Conservation (phyloP, 257 asterid species). For the Thymus mandschuricus region DNA sequence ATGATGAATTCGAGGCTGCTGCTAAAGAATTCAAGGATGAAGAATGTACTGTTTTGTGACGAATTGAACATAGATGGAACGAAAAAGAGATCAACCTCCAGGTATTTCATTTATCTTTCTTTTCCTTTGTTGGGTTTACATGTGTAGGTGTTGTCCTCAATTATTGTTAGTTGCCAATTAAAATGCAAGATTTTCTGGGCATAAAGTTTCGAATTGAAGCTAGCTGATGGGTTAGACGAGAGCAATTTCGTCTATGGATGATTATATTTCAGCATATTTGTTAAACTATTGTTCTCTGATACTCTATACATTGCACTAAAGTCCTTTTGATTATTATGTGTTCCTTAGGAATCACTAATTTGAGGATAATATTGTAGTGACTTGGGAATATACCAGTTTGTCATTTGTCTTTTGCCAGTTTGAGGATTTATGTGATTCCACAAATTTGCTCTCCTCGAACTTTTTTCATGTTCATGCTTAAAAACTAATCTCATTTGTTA, state of each 20-base stretch:
- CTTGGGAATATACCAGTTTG: no score
- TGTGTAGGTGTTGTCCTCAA: background rate
- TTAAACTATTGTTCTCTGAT: background rate
- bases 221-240: no score
- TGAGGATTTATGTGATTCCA: no score
- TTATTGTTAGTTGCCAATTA: background rate
- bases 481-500: no score
- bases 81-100: constrained; percentile 96
- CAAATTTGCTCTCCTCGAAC: no score
- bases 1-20: background rate
- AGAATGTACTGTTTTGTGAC: background rate
- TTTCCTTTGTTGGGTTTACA: background rate
- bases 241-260: no score
- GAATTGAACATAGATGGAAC: constrained; percentile 50
- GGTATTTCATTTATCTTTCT: constrained; percentile 46
- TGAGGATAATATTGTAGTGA: no score
- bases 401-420: no score
- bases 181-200: no score
- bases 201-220: no score
- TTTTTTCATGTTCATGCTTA: no score
- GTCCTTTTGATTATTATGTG: background rate
- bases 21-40: background rate
- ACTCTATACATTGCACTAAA: constrained; percentile 61
- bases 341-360: constrained; percentile 20
- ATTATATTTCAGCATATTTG: constrained; percentile 5